Base-by-base conservation (phyloP, 2,329 filamentous ascomycete species). In the Sporothrix phasma region DNA sequence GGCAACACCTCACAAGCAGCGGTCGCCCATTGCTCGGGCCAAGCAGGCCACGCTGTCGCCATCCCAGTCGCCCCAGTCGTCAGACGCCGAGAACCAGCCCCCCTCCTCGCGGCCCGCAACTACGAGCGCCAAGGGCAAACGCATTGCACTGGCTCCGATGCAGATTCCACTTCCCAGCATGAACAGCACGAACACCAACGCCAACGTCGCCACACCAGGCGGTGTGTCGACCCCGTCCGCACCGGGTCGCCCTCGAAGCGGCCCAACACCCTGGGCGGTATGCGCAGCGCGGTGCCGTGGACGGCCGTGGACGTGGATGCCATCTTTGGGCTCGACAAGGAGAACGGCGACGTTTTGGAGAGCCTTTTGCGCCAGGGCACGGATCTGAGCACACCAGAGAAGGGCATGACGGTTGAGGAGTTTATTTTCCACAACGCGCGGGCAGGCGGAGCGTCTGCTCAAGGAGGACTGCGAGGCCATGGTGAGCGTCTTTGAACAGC, bases 341-440 rank as follows among this genome's bases (percentile, higher is more conserved):
- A 64, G 45, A 43, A 47, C 15, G 39, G 73, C 76, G 13, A 60
- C 1, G 34, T 66, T 3, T 49, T 61, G 24, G 78, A 81, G 19
- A 74, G 76, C 10, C 76, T 84, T 29, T 73, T 87, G 17, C 79
- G 78, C 64, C 78, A 81, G 45, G 85, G 84, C 13, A 80, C 80
- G 0, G 83, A 83, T 15, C 76, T 99, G 62, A 88, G 84, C 2
- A 88, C 82, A 62, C 84, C 86, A 0, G 94, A 97, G 77, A 92
- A 88, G 78, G 80, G 82, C 43, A 96, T 99, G 92, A 93, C 87
- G 5, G 90, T 97, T 0, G 91, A 96, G 74, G 87, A 97, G 74
- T 99, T 93, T 91, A 88, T 99, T 45, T 80, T 86, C 65, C 84
- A 87, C 75, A 92, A 94, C 69, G 94, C 94, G 0, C n/a, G 82